Evolutionary conservation across 345 rosid genomes (phyloP), one percentile per base, ranked within the genome.

Genomic region (Excoecaria agallocha): DNA sequence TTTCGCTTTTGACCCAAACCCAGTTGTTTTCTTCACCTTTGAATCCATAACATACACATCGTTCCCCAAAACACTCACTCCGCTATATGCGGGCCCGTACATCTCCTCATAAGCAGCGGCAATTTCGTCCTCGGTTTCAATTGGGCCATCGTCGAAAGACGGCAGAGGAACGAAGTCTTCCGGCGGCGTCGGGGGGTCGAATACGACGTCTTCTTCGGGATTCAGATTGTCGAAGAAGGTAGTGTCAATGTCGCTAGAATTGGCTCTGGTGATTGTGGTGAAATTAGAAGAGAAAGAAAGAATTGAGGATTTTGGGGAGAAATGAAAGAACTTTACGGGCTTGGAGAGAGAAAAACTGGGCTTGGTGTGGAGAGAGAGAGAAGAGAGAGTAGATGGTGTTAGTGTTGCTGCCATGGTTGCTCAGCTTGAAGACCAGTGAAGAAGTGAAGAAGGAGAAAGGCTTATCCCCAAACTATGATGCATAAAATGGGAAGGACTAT

Each of bases 51-150:
- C 93, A 10, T 76, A 67, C 0, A 92, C 56, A 77, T 91, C 91
- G 1, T 89, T 90, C 0, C 94, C 98, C 6, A 89, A 76, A 41
- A 83, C 37, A 12, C 83, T 84, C 62, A 83, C 86, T 6, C 95
- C 98, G 25, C 95, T 88, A 54, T 84, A 89, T 0, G 90, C 97
- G 0, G 95, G 97, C 3, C 97, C 98, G 56, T 91, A 91, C 0
- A 90, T 81, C 80, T 87, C 95, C 77, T 94, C 97, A 22, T 84
- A 92, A 0, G 93, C 97, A 8, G 86, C 80, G 62, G 91, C 90
- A 56, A 87, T 87, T 78, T 92, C 93, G 2, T 86, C 92, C 59
- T 94, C 95, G 1, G 86, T 78, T 77, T 92, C 96, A 41, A 78
- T 71, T 4, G 84, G 87, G 12, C 83, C 88, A n/a, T 94, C 97